These are phyloP conservation scores for Gymnopilus dilepis DNA, from an alignment of 768 basidiomycete species.

Conservation along the genomic window DNA sequence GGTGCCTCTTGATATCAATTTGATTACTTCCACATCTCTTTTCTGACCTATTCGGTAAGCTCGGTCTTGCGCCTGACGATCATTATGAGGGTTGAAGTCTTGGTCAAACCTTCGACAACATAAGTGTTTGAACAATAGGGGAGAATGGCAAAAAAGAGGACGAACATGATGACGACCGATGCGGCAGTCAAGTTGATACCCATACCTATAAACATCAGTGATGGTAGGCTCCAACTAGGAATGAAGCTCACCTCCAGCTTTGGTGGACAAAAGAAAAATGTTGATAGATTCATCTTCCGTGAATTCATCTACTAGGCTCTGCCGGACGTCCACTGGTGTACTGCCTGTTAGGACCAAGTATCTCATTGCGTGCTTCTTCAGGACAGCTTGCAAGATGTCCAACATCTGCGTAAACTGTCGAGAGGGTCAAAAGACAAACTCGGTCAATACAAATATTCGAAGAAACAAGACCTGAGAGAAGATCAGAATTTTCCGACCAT, in stretches of 20 bases:
- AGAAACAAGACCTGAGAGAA: slow-evolving; percentile 80
- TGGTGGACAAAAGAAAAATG: slow-evolving; percentile 90
- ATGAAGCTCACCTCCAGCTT: slow-evolving; percentile 69
- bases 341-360: slow-evolving; percentile 90
- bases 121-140: not conserved
- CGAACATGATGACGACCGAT: slow-evolving; percentile 91
- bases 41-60: slow-evolving; percentile 98
- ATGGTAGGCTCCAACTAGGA: not conserved
- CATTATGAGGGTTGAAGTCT: slow-evolving; percentile 98
- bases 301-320: slow-evolving; percentile 94
- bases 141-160: slow-evolving; percentile 10
- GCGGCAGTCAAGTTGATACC: slow-evolving; percentile 97
- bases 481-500: slow-evolving; percentile 84
- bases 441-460: not conserved
- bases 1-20: slow-evolving; percentile 87
- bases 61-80: slow-evolving; percentile 96
- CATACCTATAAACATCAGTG: slow-evolving; percentile 57
- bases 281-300: slow-evolving; percentile 86
- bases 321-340: slow-evolving; percentile 92
- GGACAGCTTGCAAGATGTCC: slow-evolving; percentile 86
- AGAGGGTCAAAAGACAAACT: not conserved
- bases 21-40: slow-evolving; percentile 92
- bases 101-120: slow-evolving; percentile 78
- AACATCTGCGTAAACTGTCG: slow-evolving; percentile 92
- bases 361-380: slow-evolving; percentile 72